These are phyloP conservation scores for Cystoderma amianthinum DNA, from an alignment of 768 basidiomycete genomes.

Conservation along the genomic window DNA sequence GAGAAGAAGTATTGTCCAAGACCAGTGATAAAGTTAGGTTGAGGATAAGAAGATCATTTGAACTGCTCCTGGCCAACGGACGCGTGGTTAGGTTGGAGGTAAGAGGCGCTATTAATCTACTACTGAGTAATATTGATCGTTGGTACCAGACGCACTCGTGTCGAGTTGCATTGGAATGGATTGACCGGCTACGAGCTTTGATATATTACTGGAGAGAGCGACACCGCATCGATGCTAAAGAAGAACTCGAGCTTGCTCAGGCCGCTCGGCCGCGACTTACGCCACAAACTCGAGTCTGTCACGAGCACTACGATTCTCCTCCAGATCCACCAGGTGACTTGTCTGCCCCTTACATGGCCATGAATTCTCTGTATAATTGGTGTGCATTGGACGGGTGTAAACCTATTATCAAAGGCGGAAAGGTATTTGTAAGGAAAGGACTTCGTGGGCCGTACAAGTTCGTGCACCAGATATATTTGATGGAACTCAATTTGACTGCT, in stretches of 20 bases:
- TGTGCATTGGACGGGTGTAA: conserved; percentile 78
- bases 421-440: conserved; percentile 66
- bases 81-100: conserved; percentile 77
- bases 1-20: conserved; percentile 42
- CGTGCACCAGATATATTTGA: conserved; percentile 16
- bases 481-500: conserved; percentile 3
- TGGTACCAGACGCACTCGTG: conserved; percentile 54
- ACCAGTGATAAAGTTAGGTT: conserved; percentile 35
- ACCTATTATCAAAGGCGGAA: conserved; percentile 66
- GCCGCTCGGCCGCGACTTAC: conserved; percentile 53
- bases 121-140: neutral
- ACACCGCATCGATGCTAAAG: conserved; percentile 66
- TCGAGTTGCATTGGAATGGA: conserved; percentile 76
- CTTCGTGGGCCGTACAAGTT: conserved; percentile 75
- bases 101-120: conserved; percentile 10
- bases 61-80: conserved; percentile 66
- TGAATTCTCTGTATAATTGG: conserved; percentile 78
- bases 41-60: conserved; percentile 67
- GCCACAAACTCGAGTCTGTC: conserved; percentile 38
- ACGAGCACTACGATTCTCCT: conserved; percentile 29
- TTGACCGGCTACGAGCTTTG: conserved; percentile 64
- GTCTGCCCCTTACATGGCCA: conserved; percentile 46
- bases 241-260: conserved; percentile 77
- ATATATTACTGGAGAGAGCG: conserved; percentile 75
- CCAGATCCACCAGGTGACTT: conserved; percentile 49